A percentile compares a stretch with the other conserved stretches of the same genome.
phyloP scores from a whole-genome alignment of 2,329 filamentous ascomycete species.

The Albifimbria verrucaria region DNA sequence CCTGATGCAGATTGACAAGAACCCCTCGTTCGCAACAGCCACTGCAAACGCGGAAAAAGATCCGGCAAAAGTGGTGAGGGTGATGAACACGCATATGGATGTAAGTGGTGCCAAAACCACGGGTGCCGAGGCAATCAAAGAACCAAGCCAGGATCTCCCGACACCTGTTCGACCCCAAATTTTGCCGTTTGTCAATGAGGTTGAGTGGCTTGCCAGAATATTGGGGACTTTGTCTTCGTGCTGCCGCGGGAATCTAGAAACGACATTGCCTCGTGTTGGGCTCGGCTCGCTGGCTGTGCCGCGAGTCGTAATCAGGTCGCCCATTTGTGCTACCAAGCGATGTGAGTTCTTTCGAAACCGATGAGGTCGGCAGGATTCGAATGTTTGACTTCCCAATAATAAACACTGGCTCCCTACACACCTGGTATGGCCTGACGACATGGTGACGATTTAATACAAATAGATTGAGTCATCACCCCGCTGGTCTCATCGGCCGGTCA shows the following conservation, averaged over 20 bases:
- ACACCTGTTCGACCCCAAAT: slow-evolving; percentile 21
- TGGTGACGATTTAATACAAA: neutral
- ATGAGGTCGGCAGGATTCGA: neutral
- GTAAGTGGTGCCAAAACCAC: slow-evolving; percentile 17
- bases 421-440: neutral
- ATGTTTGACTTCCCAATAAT: neutral
- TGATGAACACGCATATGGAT: slow-evolving; percentile 19
- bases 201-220: neutral
- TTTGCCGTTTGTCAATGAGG: neutral
- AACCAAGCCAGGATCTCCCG: slow-evolving; percentile 18
- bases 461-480: neutral
- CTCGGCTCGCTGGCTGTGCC: neutral
- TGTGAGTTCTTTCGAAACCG: neutral
- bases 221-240: neutral
- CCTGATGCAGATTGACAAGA: slow-evolving; percentile 2
- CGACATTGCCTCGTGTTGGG: neutral
- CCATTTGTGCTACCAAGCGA: neutral
- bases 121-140: slow-evolving; percentile 18
- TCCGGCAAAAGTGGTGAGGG: slow-evolving; percentile 16
- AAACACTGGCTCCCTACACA: neutral
- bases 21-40: slow-evolving; percentile 6
- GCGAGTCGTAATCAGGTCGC: neutral
- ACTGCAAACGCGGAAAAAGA: slow-evolving; percentile 10
- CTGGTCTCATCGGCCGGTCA: neutral
- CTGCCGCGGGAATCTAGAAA: neutral